Evolutionary conservation across 1,284 basidiomycete genomes (phyloP).

Genomic region (Malassezia yamatoensis): DNA sequence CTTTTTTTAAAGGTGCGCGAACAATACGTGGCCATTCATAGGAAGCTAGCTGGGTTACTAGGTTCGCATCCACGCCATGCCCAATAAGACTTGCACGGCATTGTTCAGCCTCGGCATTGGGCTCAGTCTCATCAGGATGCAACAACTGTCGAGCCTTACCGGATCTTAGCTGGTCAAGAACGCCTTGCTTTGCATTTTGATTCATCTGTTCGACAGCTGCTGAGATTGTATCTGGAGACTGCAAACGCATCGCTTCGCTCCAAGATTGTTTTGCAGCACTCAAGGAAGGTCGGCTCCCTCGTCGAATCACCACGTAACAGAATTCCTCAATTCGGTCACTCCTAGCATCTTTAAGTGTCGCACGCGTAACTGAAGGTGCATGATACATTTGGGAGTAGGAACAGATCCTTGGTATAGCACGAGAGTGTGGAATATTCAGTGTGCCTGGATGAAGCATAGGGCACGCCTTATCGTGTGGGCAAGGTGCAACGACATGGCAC

Average conservation of each 20-base stretch:
- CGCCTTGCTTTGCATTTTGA: conserved; percentile 22
- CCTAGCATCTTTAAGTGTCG: conserved; percentile 70
- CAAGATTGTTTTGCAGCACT: conserved; percentile 10
- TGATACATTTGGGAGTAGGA: conserved; percentile 78
- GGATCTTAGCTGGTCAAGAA: conserved; percentile 27
- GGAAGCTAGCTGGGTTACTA: conserved; percentile 29
- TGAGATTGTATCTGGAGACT: background rate
- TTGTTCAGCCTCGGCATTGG: background rate
- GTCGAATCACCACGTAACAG: conserved; percentile 78
- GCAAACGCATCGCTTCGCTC: background rate
- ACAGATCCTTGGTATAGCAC: conserved; percentile 56
- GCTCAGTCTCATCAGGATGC: background rate
- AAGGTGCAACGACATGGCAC: conserved; percentile 65
- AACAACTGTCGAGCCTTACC: conserved; percentile 13
- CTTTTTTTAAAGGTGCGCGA: conserved; percentile 77
- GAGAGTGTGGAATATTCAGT: background rate
- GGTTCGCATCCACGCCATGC: conserved; percentile 10
- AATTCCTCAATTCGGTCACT: conserved; percentile 79
- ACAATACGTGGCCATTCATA: conserved; percentile 74
- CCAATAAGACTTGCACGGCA: background rate
- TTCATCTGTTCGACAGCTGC: conserved; percentile 10
- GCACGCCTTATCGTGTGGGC: conserved; percentile 80
- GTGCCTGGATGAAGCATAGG: conserved; percentile 54
- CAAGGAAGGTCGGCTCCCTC: conserved; percentile 60
- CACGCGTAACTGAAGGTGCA: conserved; percentile 70